A percentile compares a stretch with the other conserved stretches of the same genome.
These are phyloP conservation scores for Anaeromyces robustus DNA, from an alignment of 192 early-diverging fungal genomes.

Conservation along the genomic window DNA sequence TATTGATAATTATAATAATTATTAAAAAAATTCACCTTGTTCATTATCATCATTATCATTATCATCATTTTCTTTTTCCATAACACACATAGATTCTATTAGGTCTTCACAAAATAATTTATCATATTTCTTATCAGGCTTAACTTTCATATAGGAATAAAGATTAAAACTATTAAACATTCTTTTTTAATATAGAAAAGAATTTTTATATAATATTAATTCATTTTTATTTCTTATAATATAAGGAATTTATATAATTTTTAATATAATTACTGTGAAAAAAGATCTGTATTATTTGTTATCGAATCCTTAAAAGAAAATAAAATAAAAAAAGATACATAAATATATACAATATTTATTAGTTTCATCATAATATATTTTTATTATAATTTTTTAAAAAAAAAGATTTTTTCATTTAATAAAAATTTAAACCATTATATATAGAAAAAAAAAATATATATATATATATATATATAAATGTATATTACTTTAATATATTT, in stretches of 20 bases:
- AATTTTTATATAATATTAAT: no score
- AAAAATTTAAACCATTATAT: no score
- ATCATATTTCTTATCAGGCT: neutral
- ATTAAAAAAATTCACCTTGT: no score
- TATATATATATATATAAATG: no score
- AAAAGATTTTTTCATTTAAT: no score
- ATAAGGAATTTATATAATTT: no score
- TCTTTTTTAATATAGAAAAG: neutral
- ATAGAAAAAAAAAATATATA: no score
- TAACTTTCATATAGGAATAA: neutral
- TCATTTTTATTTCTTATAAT: no score
- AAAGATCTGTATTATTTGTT: neutral
- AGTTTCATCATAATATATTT: no score
- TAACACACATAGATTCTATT: neutral
- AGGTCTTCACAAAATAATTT: neutral
- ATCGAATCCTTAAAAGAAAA: neutral
- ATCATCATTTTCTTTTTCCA: neutral
- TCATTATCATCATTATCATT: neutral
- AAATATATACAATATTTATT: no score
- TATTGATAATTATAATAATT: no score
- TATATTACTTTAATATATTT: neutral
- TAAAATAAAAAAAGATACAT: neutral
- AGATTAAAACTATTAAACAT: neutral
- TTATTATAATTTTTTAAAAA: no score
- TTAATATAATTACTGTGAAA: neutral